Percentiles rank a stretch among this genome's conserved stretches.
These are phyloP conservation scores for Sesbania bispinosa DNA, from an alignment of 306 rosid species.

Conservation along the genomic window DNA sequence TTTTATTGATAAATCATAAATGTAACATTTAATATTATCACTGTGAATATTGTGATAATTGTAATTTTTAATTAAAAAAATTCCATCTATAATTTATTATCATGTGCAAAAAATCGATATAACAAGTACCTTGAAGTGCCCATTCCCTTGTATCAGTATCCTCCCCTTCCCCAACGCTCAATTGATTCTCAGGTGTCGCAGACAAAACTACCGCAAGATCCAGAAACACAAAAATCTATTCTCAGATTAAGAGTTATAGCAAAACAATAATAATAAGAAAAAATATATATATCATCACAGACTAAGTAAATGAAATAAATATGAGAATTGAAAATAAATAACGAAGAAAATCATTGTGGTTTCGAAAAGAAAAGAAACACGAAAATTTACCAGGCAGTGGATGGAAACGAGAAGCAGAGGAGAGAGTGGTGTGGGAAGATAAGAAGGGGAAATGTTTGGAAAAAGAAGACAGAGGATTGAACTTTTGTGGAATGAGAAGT, in stretches of 20 bases:
- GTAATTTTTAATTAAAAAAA: too few species aligned
- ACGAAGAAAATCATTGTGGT: not conserved
- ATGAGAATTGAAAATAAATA: not conserved
- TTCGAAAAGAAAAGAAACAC: not conserved
- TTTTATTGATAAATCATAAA: too few species aligned
- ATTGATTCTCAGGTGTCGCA: slow-evolving; percentile 69
- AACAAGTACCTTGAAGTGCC: slow-evolving; percentile 74
- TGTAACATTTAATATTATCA: too few species aligned
- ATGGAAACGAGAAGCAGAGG: slow-evolving; percentile 26
- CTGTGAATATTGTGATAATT: too few species aligned
- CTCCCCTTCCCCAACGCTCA: slow-evolving; percentile 42
- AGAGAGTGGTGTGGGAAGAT: slow-evolving; percentile 27
- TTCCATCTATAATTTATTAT: too few species aligned
- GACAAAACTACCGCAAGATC: slow-evolving; percentile 42
- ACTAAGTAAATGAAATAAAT: too few species aligned
- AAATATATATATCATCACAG: not conserved
- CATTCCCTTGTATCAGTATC: slow-evolving; percentile 55
- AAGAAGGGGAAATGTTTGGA: slow-evolving; percentile 15
- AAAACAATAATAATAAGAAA: not conserved
- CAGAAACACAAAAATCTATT: not conserved
- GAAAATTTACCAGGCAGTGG: slow-evolving; percentile 37
- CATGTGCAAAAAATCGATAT: too few species aligned
- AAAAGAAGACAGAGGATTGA: not conserved
- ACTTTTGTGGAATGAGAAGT: slow-evolving; percentile 15
- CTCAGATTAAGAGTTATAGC: not conserved